Evolutionary conservation across 306 rosid genomes (phyloP), one percentile per base, ranked within the genome.

Genomic region (Vachellia pachyceras): DNA sequence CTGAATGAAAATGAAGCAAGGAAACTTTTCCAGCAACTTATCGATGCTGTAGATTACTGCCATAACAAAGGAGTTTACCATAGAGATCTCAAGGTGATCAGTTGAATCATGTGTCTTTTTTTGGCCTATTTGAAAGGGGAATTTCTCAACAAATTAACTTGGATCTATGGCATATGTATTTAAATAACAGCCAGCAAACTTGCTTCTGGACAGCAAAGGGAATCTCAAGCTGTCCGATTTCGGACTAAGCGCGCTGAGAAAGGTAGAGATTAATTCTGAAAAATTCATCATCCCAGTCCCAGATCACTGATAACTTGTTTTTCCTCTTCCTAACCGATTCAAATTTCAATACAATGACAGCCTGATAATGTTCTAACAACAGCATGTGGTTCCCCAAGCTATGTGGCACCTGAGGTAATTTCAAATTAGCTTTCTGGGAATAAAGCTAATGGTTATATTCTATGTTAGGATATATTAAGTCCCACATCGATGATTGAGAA

Each of bases 341-440:
- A 75, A 79, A 72, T 68, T 87, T 52, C 78, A 81, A 69, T 58
- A 15, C 46, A 65, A 87, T 54, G 25, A 25, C 84, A 93, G 97
- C 86, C 88, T 20, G 85, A 91, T 45, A 84, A 85, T 64, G 82
- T 86, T 76, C 84, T 91, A 64, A 84, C 87, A 46, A 93, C 97
- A 4, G 85, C 79, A 23, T 93, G 97, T 80, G 97, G 97, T 75
- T 93, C 97, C 79, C 97, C 97, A 7, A 83, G 94, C 83, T 93
- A 93, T 61, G 94, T 93, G 70, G 97, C 97, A 71, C 97, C 97
- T 0, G 97, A 93, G 97, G 97, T 91, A 83, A 50, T 44, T 49
- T 10, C 61, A 50, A 64, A 44, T 73, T 81, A 54, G 60, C 60
- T 54, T 6, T 17, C 60, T 54, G 29, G 64, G 6, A 71, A 71